Evolutionary conservation across 306 rosid species (phyloP).

Genomic region (Dryas alaskensis): DNA sequence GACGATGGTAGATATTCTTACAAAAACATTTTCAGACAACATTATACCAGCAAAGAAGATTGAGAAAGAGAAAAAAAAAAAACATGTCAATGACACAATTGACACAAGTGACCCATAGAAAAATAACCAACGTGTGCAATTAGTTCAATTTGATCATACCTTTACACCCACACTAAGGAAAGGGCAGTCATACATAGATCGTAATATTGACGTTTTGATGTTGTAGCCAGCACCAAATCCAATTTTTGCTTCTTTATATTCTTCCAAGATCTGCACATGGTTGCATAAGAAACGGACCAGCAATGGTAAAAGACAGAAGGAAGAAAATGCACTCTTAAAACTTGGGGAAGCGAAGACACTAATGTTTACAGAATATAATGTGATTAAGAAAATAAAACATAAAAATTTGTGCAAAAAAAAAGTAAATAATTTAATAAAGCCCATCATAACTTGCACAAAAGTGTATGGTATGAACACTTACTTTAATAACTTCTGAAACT

Average conservation of each 20-base stretch:
- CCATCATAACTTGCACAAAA: constrained; percentile 1
- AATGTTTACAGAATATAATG: constrained; percentile 10
- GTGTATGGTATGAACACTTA: constrained; percentile 38
- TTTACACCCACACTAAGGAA: constrained; percentile 69
- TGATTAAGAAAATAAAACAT: neutral
- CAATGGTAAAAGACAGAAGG: constrained; percentile 20
- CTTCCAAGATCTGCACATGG: constrained; percentile 60
- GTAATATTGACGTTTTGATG: constrained; percentile 64
- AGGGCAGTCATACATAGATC: constrained; percentile 76
- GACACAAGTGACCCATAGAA: neutral
- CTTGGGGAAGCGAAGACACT: neutral
- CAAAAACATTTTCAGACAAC: neutral
- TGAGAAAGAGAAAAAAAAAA: constrained; percentile 5
- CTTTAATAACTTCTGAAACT: constrained; percentile 54
- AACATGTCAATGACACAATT: neutral
- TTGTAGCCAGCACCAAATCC: constrained; percentile 90
- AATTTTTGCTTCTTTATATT: constrained; percentile 71
- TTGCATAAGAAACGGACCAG: constrained; percentile 30
- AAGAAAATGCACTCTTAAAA: constrained; percentile 4
- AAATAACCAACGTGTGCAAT: constrained; percentile 9
- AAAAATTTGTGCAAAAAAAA: neutral
- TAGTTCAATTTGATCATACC: constrained; percentile 46
- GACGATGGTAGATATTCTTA: neutral
- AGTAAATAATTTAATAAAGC: no score
- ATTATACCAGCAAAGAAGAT: neutral